Conservation (phyloP, 306 rosid species). For the Rosa chinensis region DNA sequence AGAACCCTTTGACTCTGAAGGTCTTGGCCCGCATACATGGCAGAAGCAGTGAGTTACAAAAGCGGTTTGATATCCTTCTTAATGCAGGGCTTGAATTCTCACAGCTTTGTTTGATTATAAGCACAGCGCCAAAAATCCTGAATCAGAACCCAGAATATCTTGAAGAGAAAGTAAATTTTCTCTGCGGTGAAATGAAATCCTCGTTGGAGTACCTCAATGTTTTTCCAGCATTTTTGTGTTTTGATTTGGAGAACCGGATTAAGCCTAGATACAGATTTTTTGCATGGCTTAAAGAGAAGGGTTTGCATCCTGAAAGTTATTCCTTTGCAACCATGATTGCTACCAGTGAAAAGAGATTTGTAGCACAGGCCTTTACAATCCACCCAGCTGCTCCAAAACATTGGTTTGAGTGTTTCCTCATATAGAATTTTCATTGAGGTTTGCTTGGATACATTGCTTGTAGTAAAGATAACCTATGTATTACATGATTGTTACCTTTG, state of each 20-base stretch:
- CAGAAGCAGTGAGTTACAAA: conserved; percentile 37
- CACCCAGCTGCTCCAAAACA: conserved; percentile 82
- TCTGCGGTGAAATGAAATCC: conserved; percentile 52
- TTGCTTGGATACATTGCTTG: not conserved
- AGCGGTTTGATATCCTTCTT: conserved; percentile 65
- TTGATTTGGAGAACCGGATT: conserved; percentile 65
- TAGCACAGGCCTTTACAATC: conserved; percentile 42
- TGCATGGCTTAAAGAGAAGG: conserved; percentile 56
- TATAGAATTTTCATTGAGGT: conserved; percentile 5
- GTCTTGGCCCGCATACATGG: conserved; percentile 56
- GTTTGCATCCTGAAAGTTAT: conserved; percentile 45
- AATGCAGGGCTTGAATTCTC: conserved; percentile 55
- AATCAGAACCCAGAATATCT: conserved; percentile 57
- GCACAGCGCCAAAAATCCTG: conserved; percentile 49
- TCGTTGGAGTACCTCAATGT: conserved; percentile 41
- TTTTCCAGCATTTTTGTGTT: conserved; percentile 65
- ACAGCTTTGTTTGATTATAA: conserved; percentile 50
- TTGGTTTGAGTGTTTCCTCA: conserved; percentile 68
- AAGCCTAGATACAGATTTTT: conserved; percentile 71
- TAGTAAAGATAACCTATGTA: not conserved
- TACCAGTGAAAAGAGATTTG: conserved; percentile 57
- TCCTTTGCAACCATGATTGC: conserved; percentile 69
- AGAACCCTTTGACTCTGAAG: conserved; percentile 56
- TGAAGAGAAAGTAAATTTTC: conserved; percentile 55
- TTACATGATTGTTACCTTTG: not conserved